These are phyloP conservation scores for Coemansia guatemalensis DNA, from an alignment of 192 early-diverging fungal species.

Conservation along the genomic window DNA sequence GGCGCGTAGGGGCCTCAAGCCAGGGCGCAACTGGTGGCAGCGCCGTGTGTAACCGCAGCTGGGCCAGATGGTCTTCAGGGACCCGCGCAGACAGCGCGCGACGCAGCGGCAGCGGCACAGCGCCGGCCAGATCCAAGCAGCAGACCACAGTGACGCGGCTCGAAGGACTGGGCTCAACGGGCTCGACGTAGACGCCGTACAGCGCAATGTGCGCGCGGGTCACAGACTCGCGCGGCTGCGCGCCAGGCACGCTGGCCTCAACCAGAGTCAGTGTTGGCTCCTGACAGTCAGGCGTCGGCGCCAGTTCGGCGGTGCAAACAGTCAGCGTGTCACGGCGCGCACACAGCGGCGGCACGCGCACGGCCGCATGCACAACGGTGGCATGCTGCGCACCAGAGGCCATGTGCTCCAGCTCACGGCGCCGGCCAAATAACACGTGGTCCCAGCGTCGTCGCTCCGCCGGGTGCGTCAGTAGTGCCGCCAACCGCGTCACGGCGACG, in stretches of 20 bases:
- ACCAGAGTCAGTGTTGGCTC: conserved; percentile 33
- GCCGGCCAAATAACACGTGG: conserved; percentile 21
- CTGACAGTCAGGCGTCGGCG: background rate
- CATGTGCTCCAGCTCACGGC: conserved; percentile 27
- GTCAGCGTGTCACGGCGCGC: conserved; percentile 40
- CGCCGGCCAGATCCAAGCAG: conserved; percentile 36
- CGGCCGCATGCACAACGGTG: conserved; percentile 16
- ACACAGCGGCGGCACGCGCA: conserved; percentile 36
- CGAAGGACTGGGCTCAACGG: conserved; percentile 40
- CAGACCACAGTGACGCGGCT: conserved; percentile 42
- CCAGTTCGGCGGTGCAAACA: conserved; percentile 15
- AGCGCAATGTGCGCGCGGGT: conserved; percentile 28
- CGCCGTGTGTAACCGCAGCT: conserved; percentile 6
- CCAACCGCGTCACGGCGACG: conserved; percentile 3
- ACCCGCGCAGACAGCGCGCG: conserved; percentile 28
- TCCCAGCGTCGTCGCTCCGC: conserved; percentile 22
- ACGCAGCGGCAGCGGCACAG: conserved; percentile 43
- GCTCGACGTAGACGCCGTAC: conserved; percentile 38
- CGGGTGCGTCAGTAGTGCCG: conserved; percentile 16
- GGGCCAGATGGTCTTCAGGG: conserved; percentile 19
- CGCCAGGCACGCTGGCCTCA: conserved; percentile 49
- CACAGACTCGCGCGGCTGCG: conserved; percentile 39
- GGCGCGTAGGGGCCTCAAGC: conserved; percentile 18
- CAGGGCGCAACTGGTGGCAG: conserved; percentile 14
- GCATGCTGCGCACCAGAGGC: conserved; percentile 8